Evolutionary conservation across 129 eudicot genomes (phyloP).

Genomic region (Flaveria brownii): DNA sequence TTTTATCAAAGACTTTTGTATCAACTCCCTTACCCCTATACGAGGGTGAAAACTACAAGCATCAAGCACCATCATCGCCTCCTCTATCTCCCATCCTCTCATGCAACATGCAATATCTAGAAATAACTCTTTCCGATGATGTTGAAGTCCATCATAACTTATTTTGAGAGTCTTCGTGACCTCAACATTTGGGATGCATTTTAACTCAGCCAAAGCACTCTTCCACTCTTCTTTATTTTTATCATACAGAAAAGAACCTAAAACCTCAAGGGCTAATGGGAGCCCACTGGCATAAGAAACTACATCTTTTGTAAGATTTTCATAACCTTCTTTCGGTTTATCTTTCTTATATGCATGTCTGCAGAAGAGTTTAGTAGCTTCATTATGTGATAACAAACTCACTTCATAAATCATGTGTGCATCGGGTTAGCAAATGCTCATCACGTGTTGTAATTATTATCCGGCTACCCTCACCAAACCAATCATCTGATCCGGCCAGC

Average conservation of each 20-base stretch:
- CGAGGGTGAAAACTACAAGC: background rate
- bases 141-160: conserved; percentile 15
- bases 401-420: background rate
- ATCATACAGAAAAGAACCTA: conserved; percentile 10
- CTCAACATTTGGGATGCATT: background rate
- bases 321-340: background rate
- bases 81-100: background rate
- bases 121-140: background rate
- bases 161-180: background rate
- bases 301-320: background rate
- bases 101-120: background rate
- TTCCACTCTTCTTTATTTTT: conserved; percentile 1
- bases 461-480: background rate
- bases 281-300: background rate
- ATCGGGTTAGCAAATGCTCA: background rate
- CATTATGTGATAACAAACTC: background rate
- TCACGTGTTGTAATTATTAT: background rate
- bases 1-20: background rate
- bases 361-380: background rate
- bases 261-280: background rate
- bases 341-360: background rate
- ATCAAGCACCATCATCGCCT: background rate
- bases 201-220: background rate
- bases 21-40: conserved; percentile 2
- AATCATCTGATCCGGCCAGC: background rate